Percentiles rank a stretch among this genome's conserved stretches.
Conservation (phyloP, 2,329 filamentous ascomycete species). For the Ceratocystiopsis sp. region DNA sequence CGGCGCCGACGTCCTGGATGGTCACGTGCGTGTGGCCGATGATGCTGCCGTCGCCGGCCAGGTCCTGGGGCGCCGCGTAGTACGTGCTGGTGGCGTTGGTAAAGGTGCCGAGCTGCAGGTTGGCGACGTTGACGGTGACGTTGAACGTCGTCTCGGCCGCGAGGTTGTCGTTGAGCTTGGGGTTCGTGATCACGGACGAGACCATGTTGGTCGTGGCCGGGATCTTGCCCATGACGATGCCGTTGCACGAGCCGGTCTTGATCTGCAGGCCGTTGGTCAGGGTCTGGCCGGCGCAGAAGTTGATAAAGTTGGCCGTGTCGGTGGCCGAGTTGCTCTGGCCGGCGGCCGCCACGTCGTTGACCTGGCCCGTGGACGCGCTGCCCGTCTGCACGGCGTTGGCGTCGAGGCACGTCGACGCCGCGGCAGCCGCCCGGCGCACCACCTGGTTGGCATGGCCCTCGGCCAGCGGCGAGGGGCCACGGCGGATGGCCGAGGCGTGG, state of each 20-base stretch:
- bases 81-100: constrained; percentile 43
- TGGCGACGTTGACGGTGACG: constrained; percentile 33
- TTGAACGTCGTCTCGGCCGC: constrained; percentile 30
- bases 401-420: constrained; percentile 19
- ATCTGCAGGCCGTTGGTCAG: constrained; percentile 46
- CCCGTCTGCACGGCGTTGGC: constrained; percentile 30
- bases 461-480: constrained; percentile 20
- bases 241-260: constrained; percentile 44
- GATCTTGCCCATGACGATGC: constrained; percentile 45
- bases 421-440: too few species aligned
- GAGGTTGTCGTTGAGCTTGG: constrained; percentile 32
- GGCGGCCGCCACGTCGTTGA: constrained; percentile 19
- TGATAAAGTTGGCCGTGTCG: constrained; percentile 45
- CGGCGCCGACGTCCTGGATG: constrained; percentile 36
- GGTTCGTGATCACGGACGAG: constrained; percentile 35
- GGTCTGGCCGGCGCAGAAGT: constrained; percentile 38
- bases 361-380: constrained; percentile 30
- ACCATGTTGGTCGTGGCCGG: constrained; percentile 39
- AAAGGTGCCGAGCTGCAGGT: constrained; percentile 40
- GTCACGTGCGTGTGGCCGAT: constrained; percentile 46
- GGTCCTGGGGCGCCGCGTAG: constrained; percentile 41
- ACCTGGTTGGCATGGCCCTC: background rate
- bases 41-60: constrained; percentile 30
- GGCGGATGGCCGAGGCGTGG: constrained; percentile 27
- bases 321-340: constrained; percentile 35